These are phyloP conservation scores for Naganishia antarctica DNA, from an alignment of 768 basidiomycete species.

Conservation along the genomic window DNA sequence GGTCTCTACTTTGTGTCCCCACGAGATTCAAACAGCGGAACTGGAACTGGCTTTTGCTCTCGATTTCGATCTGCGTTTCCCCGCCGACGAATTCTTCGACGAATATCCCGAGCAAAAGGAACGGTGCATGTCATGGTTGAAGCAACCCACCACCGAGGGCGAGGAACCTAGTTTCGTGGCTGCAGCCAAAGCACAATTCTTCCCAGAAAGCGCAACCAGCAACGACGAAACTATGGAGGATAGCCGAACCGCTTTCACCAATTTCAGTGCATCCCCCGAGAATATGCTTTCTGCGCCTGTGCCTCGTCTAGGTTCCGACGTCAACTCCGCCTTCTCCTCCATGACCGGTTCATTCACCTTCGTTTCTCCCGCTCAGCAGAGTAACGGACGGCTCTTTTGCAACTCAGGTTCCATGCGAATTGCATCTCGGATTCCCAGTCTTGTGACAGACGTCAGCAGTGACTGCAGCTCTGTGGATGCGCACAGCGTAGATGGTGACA, in stretches of 20 bases:
- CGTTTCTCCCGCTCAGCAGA: slow-evolving; percentile 18
- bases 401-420: not conserved
- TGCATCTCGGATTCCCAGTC: slow-evolving; percentile 12
- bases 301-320: slow-evolving; percentile 2
- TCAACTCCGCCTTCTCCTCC: slow-evolving; percentile 20
- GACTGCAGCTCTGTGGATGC: slow-evolving; percentile 12
- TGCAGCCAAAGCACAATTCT: slow-evolving; percentile 13
- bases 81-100: slow-evolving; percentile 41
- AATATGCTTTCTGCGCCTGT: slow-evolving; percentile 17
- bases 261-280: slow-evolving; percentile 1
- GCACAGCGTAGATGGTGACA: slow-evolving; percentile 9
- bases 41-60: slow-evolving; percentile 78
- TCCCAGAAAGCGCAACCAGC: slow-evolving; percentile 6
- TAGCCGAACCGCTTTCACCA: not conserved
- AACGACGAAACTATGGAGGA: slow-evolving; percentile 1
- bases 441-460: slow-evolving; percentile 12
- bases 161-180: slow-evolving; percentile 21
- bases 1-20: slow-evolving; percentile 75
- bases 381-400: slow-evolving; percentile 13
- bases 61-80: slow-evolving; percentile 89
- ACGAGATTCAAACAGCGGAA: slow-evolving; percentile 84
- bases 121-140: slow-evolving; percentile 14
- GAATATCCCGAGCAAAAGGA: slow-evolving; percentile 18
- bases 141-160: not conserved
- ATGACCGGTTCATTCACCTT: slow-evolving; percentile 26